These are phyloP conservation scores for Ceratobasidium sp. DNA, from an alignment of 1,284 basidiomycete species.

Conservation along the genomic window DNA sequence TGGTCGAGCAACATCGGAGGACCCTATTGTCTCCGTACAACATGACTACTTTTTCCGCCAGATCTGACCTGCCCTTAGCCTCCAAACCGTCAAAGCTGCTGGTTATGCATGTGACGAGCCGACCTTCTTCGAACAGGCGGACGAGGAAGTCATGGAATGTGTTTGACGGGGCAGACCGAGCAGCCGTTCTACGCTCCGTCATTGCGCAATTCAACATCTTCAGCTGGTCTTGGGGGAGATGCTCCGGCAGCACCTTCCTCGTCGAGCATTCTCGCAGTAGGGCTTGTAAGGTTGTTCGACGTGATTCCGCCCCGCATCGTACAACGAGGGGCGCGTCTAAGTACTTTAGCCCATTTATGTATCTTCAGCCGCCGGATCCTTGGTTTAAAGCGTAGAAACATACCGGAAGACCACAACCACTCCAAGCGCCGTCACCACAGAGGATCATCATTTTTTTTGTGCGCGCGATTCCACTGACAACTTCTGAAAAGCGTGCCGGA, in stretches of 20 bases:
- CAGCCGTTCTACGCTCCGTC: too few species aligned
- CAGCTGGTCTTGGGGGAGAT: too few species aligned
- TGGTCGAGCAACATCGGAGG: not conserved
- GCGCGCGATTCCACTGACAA: conserved; percentile 5
- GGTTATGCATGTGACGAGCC: not conserved
- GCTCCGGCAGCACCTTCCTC: too few species aligned
- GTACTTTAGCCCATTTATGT: not conserved
- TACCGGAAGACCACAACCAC: not conserved
- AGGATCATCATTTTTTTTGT: conserved; percentile 26
- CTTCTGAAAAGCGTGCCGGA: not conserved
- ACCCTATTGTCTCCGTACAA: conserved; percentile 24
- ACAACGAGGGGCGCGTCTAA: not conserved
- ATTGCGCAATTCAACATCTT: too few species aligned
- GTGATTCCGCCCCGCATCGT: too few species aligned
- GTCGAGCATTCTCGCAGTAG: too few species aligned
- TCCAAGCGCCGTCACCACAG: not conserved
- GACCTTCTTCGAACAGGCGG: not conserved
- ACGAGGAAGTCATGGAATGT: not conserved
- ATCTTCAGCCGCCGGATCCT: not conserved
- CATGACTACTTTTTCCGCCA: not conserved
- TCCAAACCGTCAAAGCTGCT: conserved; percentile 28
- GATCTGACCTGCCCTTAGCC: too few species aligned
- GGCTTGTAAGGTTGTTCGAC: too few species aligned
- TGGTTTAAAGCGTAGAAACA: not conserved
- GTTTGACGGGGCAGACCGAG: not conserved